Percentiles rank a stretch among this genome's conserved stretches.
These are phyloP conservation scores for Annona cherimola DNA, from an alignment of 164 flowering plant genomes.

Conservation along the genomic window DNA sequence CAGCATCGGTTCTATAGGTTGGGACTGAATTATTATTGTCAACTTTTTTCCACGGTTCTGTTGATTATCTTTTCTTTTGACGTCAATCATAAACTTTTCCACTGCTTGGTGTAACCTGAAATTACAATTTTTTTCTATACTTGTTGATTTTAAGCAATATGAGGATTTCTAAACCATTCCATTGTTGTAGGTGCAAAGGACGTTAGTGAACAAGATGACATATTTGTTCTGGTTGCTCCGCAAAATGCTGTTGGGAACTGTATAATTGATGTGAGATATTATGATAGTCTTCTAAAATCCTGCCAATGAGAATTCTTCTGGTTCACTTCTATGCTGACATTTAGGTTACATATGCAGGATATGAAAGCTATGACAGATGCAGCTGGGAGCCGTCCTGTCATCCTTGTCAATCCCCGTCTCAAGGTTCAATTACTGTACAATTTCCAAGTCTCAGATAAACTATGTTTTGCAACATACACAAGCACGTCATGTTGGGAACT, in stretches of 20 bases:
- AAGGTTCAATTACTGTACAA: conserved; percentile 38
- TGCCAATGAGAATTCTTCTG: not conserved
- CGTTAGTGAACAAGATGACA: conserved; percentile 82
- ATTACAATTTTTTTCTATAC: not conserved
- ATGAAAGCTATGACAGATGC: conserved; percentile 88
- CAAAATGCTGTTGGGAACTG: conserved; percentile 99
- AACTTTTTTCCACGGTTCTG: not conserved
- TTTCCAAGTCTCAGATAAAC: not conserved
- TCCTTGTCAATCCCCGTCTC: conserved; percentile 77
- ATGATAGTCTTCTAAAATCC: not conserved
- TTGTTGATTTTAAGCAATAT: conserved; percentile 1
- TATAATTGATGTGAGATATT: conserved; percentile 74
- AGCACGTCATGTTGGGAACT: not conserved
- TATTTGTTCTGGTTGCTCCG: conserved; percentile 87
- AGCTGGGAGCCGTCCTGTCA: conserved; percentile 80
- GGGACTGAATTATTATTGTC: not conserved
- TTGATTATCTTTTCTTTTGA: not conserved
- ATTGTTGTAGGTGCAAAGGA: conserved; percentile 63
- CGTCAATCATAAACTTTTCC: not conserved
- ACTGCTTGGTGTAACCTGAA: not conserved
- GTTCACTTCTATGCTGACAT: conserved; percentile 5
- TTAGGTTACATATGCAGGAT: conserved; percentile 47
- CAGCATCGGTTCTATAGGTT: conserved; percentile 92
- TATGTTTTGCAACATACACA: not conserved
- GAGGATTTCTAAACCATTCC: not conserved